Conservation (phyloP, 768 basidiomycete genomes). For the Psilocybe sp. region DNA sequence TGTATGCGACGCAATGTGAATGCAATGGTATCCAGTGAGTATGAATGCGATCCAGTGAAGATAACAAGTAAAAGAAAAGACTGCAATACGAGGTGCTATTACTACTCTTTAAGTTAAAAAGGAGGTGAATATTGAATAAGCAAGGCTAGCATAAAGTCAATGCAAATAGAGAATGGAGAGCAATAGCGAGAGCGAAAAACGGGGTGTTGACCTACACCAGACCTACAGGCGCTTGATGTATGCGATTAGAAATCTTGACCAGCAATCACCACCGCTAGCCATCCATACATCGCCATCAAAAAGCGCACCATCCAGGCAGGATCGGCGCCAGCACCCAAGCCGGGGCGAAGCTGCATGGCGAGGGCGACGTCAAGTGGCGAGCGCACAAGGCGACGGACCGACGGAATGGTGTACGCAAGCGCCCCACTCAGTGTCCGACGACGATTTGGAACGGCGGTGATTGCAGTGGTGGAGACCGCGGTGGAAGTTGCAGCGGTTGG, state of each 20-base stretch:
- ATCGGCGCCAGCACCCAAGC: constrained; percentile 67
- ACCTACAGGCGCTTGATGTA: too few relatives aligned
- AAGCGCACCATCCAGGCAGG: constrained; percentile 79
- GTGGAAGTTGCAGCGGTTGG: constrained; percentile 4
- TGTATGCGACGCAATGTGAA: too few relatives aligned
- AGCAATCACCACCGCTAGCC: constrained; percentile 62
- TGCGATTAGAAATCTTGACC: constrained; percentile 23
- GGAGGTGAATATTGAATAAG: too few relatives aligned
- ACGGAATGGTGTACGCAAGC: constrained; percentile 10
- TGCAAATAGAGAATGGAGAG: too few relatives aligned
- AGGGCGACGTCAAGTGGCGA: constrained; percentile 65
- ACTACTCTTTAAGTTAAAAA: too few relatives aligned
- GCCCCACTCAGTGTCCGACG: constrained; percentile 6
- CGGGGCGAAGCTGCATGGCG: constrained; percentile 75
- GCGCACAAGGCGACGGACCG: constrained; percentile 23
- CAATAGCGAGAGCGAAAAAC: too few relatives aligned
- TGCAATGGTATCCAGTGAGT: too few relatives aligned
- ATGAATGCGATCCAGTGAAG: too few relatives aligned
- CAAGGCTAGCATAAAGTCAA: too few relatives aligned
- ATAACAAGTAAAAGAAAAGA: too few relatives aligned
- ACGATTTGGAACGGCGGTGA: constrained; percentile 6
- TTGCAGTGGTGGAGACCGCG: constrained; percentile 3
- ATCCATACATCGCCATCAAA: constrained; percentile 77
- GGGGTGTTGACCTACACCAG: too few relatives aligned
- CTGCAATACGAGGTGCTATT: too few relatives aligned